phyloP scores from a whole-genome alignment of 306 rosid genomes.

The Amphicarpaea edgeworthii region DNA sequence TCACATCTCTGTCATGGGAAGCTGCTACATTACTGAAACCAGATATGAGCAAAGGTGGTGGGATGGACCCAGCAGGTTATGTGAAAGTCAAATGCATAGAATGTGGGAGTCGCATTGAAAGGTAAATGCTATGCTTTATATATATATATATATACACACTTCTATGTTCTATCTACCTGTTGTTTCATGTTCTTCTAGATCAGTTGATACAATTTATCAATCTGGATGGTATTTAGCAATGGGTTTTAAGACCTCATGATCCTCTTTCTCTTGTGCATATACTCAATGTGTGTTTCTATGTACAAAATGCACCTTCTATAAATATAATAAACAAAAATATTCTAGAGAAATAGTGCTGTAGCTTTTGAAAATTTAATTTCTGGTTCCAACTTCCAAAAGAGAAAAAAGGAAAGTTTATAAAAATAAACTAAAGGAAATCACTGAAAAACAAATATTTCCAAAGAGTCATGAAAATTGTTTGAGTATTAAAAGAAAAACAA shows the following conservation, averaged over 20 bases:
- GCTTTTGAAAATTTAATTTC: constrained; percentile 25
- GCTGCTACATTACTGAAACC: constrained; percentile 95
- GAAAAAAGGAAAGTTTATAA: constrained; percentile 1
- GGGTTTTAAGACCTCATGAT: too few relatives aligned
- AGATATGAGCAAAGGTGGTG: constrained; percentile 91
- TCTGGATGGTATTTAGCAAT: too few relatives aligned
- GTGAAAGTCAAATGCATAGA: constrained; percentile 94
- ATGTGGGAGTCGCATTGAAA: constrained; percentile 73
- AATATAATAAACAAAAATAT: constrained; percentile 1
- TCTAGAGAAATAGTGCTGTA: constrained; percentile 10
- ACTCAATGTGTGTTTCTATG: constrained; percentile 12
- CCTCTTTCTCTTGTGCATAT: constrained; percentile 3
- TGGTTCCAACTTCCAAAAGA: constrained; percentile 19
- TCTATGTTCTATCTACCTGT: constrained; percentile 31
- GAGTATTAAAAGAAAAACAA: constrained; percentile 18
- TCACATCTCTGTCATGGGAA: constrained; percentile 92
- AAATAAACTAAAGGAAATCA: constrained; percentile 6
- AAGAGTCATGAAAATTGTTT: constrained; percentile 22
- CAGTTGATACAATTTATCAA: constrained; percentile 19
- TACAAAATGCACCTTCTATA: background rate
- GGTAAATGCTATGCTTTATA: constrained; percentile 60
- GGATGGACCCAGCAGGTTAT: constrained; percentile 97
- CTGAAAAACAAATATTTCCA: constrained; percentile 24
- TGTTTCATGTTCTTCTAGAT: constrained; percentile 41
- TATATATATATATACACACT: constrained; percentile 9